These are phyloP conservation scores for Epichloe festucae DNA, from an alignment of 2,329 filamentous ascomycete species.

Conservation along the genomic window DNA sequence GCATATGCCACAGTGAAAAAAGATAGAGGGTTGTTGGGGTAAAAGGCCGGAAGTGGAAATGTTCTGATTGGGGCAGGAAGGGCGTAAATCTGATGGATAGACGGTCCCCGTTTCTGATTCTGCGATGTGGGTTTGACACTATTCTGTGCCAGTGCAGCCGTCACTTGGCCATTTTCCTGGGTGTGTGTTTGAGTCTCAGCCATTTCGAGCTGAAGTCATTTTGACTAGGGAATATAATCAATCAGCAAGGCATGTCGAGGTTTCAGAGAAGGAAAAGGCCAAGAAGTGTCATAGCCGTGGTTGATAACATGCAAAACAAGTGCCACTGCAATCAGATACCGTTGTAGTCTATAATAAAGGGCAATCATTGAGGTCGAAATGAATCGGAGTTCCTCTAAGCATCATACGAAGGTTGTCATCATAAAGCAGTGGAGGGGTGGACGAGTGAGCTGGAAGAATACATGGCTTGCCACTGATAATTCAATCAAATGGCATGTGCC, in stretches of 20 bases:
- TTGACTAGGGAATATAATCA: slow-evolving; percentile 22
- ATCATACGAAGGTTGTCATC: slow-evolving; percentile 47
- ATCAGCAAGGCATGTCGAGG: background rate
- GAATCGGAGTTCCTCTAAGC: slow-evolving; percentile 44
- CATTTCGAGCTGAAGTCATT: slow-evolving; percentile 33
- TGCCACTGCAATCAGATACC: slow-evolving; percentile 67
- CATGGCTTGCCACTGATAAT: background rate
- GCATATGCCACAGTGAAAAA: slow-evolving; percentile 66
- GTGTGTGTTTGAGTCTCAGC: slow-evolving; percentile 23
- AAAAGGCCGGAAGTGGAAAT: slow-evolving; percentile 74
- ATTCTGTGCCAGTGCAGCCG: slow-evolving; percentile 8
- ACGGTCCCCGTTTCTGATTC: slow-evolving; percentile 24
- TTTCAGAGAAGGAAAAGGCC: background rate
- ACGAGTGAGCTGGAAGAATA: background rate
- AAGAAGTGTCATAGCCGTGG: background rate
- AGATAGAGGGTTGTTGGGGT: slow-evolving; percentile 86
- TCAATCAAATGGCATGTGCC: background rate
- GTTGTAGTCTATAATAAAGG: slow-evolving; percentile 80
- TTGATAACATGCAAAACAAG: slow-evolving; percentile 3
- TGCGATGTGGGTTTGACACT: slow-evolving; percentile 9
- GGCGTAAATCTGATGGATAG: slow-evolving; percentile 62
- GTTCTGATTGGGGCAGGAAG: slow-evolving; percentile 69
- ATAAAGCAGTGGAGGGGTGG: slow-evolving; percentile 21
- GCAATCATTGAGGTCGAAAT: slow-evolving; percentile 48
- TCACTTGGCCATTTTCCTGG: slow-evolving; percentile 7